These are phyloP conservation scores for Scytalidium lignicola DNA, from an alignment of 2,329 filamentous ascomycete genomes.

Conservation along the genomic window DNA sequence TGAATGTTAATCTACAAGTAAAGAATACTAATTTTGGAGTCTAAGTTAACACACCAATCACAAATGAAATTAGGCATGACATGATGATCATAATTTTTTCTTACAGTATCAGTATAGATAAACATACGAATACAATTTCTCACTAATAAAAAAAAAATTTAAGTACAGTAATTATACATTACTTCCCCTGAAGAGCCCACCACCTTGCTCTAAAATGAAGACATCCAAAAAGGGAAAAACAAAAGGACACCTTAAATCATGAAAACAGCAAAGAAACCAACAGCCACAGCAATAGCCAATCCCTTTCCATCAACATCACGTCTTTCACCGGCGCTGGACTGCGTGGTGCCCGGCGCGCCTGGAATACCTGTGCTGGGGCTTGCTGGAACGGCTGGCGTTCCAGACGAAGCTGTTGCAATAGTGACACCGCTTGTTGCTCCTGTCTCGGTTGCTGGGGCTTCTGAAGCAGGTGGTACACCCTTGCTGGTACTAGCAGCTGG, in stretches of 20 bases:
- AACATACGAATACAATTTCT: too few relatives aligned
- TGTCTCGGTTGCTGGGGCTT: too few relatives aligned
- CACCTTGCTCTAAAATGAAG: not conserved
- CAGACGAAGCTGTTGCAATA: not conserved
- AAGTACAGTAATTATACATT: not conserved
- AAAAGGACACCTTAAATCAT: not conserved
- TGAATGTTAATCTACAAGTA: too few relatives aligned
- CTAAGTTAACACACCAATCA: too few relatives aligned
- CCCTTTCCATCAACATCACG: slow-evolving; percentile 30
- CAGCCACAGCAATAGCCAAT: not conserved
- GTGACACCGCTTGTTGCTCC: too few relatives aligned
- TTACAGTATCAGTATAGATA: too few relatives aligned
- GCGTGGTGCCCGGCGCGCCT: not conserved
- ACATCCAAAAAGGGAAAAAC: not conserved
- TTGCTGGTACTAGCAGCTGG: not conserved
- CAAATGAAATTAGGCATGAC: too few relatives aligned
- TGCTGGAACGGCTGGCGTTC: not conserved
- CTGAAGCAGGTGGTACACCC: not conserved
- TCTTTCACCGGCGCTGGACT: slow-evolving; percentile 33
- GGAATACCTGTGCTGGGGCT: not conserved
- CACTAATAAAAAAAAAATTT: not conserved
- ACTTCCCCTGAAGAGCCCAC: not conserved
- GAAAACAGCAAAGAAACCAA: not conserved
- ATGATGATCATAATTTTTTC: too few relatives aligned
- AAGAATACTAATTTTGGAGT: too few relatives aligned